Percentiles rank a stretch among this genome's conserved stretches.
Evolutionary conservation across 129 eudicot genomes (phyloP).

Genomic region (Lonicera japonica): DNA sequence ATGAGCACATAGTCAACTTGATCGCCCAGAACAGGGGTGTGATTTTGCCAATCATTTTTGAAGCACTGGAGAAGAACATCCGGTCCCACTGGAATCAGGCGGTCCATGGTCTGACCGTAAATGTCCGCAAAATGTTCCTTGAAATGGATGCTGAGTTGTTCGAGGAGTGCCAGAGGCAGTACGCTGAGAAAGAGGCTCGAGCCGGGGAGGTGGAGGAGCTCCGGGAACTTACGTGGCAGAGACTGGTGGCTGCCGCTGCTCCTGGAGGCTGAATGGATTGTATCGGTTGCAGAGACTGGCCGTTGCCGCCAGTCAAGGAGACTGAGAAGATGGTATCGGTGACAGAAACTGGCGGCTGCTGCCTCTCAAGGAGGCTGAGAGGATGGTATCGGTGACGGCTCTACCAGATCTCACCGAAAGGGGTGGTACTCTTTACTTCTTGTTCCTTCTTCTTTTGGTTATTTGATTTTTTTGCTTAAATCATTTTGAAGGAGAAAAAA

Average conservation of each 20-base stretch:
- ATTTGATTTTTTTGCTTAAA: slow-evolving; percentile 1
- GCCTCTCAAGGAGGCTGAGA: slow-evolving; percentile 44
- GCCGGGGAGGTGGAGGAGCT: slow-evolving; percentile 42
- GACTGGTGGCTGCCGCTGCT: slow-evolving; percentile 47
- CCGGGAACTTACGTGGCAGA: slow-evolving; percentile 60
- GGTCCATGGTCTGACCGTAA: slow-evolving; percentile 69
- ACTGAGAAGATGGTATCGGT: slow-evolving; percentile 25
- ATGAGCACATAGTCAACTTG: slow-evolving; percentile 57
- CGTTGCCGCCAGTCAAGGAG: slow-evolving; percentile 40
- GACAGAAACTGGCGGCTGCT: slow-evolving; percentile 62
- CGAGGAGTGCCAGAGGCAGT: slow-evolving; percentile 69
- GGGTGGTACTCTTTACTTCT: neutral
- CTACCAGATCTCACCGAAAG: slow-evolving; percentile 1
- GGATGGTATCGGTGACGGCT: slow-evolving; percentile 1
- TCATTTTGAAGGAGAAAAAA: slow-evolving; percentile 3
- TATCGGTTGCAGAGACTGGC: slow-evolving; percentile 33
- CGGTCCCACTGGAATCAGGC: slow-evolving; percentile 85
- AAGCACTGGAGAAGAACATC: slow-evolving; percentile 68
- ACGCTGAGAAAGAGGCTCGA: slow-evolving; percentile 44
- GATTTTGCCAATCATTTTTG: slow-evolving; percentile 68
- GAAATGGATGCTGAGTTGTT: slow-evolving; percentile 71
- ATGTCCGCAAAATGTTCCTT: slow-evolving; percentile 68
- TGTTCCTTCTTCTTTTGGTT: neutral
- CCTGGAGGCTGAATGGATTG: slow-evolving; percentile 34
- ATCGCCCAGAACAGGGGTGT: slow-evolving; percentile 56